Evolutionary conservation across 371 early-diverging fungal genomes (phyloP).

Genomic region (Mucor circinelloides): DNA sequence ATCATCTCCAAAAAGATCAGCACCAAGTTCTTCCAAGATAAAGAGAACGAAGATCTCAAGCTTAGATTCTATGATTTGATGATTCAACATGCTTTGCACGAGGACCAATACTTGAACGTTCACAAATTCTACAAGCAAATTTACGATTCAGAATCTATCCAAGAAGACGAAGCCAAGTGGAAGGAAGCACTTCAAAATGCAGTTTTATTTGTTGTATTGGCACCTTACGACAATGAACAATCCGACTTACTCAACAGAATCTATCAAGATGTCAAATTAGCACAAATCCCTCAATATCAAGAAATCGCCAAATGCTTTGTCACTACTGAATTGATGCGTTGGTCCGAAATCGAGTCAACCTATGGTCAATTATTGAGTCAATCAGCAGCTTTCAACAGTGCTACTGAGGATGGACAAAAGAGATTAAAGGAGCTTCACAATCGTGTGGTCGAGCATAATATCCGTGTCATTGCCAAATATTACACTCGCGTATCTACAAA

Average conservation of each 20-base stretch:
- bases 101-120: slow-evolving; percentile 83
- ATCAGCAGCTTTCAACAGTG: slow-evolving; percentile 71
- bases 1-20: slow-evolving; percentile 96
- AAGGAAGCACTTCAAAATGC: slow-evolving; percentile 77
- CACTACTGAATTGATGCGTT: slow-evolving; percentile 90
- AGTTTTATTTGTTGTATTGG: slow-evolving; percentile 81
- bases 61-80: slow-evolving; percentile 93
- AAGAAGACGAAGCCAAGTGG: slow-evolving; percentile 83
- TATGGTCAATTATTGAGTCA: slow-evolving; percentile 76
- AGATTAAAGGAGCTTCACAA: slow-evolving; percentile 87
- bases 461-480: slow-evolving; percentile 94
- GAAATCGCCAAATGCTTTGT: slow-evolving; percentile 89
- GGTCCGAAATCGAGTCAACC: slow-evolving; percentile 88
- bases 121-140: slow-evolving; percentile 92
- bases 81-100: slow-evolving; percentile 93
- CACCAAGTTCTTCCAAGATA: slow-evolving; percentile 87
- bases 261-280: slow-evolving; percentile 75
- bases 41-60: slow-evolving; percentile 88
- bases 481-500: slow-evolving; percentile 87
- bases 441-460: slow-evolving; percentile 97
- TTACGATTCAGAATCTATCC: slow-evolving; percentile 81
- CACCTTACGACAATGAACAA: slow-evolving; percentile 97
- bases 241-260: slow-evolving; percentile 88
- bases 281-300: slow-evolving; percentile 66
- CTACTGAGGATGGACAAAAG: slow-evolving; percentile 77